Evolutionary conservation across 495 filamentous ascomycete species (phyloP).

Genomic region (Aspergillus homomorphus): DNA sequence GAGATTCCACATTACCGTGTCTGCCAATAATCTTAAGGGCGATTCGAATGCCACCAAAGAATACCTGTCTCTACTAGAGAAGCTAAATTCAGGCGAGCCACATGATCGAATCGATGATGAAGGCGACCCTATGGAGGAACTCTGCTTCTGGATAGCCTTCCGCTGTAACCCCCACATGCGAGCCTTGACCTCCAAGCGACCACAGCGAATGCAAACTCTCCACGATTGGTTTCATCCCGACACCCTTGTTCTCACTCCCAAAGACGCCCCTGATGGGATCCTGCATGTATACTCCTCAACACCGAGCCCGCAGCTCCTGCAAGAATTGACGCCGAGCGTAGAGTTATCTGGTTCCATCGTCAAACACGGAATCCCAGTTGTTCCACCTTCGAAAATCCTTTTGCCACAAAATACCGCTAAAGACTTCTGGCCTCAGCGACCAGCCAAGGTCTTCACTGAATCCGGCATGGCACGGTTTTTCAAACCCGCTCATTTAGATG

Average conservation of each 20-base stretch:
- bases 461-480: background rate
- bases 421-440: background rate
- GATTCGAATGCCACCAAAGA: background rate
- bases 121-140: conserved; percentile 5
- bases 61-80: background rate
- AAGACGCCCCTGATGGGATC: background rate
- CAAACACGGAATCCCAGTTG: background rate
- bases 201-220: background rate
- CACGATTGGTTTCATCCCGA: background rate
- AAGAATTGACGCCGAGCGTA: background rate
- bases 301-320: background rate
- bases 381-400: background rate
- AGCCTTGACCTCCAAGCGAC: background rate
- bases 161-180: background rate
- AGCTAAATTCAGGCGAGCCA: background rate
- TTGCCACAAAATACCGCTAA: background rate
- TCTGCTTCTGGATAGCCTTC: conserved; percentile 8
- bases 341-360: background rate
- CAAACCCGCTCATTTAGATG: background rate
- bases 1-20: background rate
- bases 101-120: background rate
- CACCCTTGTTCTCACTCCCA: background rate
- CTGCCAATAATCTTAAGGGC: background rate
- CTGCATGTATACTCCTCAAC: background rate
- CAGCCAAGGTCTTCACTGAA: background rate